These are phyloP conservation scores for Diplosphaera chodatii DNA, from an alignment of 139 green algal genomes.

Conservation along the genomic window DNA sequence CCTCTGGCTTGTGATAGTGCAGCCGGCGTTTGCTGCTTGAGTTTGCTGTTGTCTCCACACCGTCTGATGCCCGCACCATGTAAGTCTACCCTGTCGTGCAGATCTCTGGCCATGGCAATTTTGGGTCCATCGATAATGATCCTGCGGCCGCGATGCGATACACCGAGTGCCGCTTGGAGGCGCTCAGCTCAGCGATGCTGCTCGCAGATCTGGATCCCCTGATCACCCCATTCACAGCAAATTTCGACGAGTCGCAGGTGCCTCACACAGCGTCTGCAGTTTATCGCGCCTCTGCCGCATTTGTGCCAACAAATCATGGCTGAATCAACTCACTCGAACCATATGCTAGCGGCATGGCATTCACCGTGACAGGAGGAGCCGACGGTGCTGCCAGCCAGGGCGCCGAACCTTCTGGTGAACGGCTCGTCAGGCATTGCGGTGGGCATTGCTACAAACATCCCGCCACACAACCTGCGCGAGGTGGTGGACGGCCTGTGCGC, in stretches of 20 bases:
- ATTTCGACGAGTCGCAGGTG: constrained; percentile 80
- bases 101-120: constrained; percentile 94
- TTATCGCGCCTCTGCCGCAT: too few species aligned
- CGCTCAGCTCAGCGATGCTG: constrained; percentile 57
- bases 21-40: too few species aligned
- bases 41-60: too few species aligned
- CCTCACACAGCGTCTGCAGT: too few species aligned
- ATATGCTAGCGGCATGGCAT: too few species aligned
- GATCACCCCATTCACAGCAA: constrained; percentile 76
- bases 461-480: constrained; percentile 93
- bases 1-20: too few species aligned
- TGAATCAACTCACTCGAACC: too few species aligned
- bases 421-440: constrained; percentile 91
- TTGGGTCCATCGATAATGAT: constrained; percentile 93
- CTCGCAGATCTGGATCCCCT: constrained; percentile 75
- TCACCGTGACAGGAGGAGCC: constrained; percentile 66
- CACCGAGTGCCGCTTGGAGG: constrained; percentile 63
- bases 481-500: constrained; percentile 75
- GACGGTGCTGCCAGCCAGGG: constrained; percentile 76
- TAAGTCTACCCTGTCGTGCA: too few species aligned
- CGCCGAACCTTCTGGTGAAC: constrained; percentile 93
- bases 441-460: constrained; percentile 92
- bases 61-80: too few species aligned
- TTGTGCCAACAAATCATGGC: too few species aligned
- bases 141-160: constrained; percentile 93